These are phyloP conservation scores for Edaphochlamys debaryana DNA, from an alignment of 139 green algal species.

Conservation along the genomic window DNA sequence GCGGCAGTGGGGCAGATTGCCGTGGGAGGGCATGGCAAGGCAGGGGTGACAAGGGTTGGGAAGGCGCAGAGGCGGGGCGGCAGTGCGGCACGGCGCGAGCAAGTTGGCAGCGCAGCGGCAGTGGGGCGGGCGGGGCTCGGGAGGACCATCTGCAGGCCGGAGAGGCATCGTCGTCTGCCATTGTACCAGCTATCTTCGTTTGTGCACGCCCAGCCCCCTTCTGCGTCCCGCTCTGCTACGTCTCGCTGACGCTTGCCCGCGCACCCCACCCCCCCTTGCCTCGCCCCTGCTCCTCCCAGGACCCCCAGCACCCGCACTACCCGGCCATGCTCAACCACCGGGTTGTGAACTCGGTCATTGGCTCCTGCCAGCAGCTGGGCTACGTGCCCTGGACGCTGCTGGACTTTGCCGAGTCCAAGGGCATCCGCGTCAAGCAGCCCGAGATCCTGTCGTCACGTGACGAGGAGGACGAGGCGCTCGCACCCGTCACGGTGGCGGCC, in stretches of 20 bases:
- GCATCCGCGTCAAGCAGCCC: constrained; percentile 49
- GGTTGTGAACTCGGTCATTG: constrained; percentile 52
- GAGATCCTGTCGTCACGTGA: constrained; percentile 7
- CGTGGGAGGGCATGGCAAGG: too few species aligned
- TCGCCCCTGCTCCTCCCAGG: background rate
- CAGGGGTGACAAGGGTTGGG: background rate
- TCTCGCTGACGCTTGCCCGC: too few species aligned
- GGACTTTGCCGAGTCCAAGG: constrained; percentile 49
- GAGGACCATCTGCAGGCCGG: too few species aligned
- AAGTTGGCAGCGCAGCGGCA: too few species aligned
- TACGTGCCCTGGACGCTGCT: constrained; percentile 53
- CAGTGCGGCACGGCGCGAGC: too few species aligned
- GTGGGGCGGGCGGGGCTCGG: too few species aligned
- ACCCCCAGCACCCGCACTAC: constrained; percentile 26
- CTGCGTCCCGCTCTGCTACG: too few species aligned
- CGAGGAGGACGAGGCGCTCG: constrained; percentile 24
- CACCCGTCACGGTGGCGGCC: too few species aligned
- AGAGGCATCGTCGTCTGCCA: too few species aligned
- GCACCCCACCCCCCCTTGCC: background rate
- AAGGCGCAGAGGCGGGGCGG: background rate
- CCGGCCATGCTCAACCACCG: constrained; percentile 18
- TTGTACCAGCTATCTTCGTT: too few species aligned
- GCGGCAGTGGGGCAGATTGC: too few species aligned
- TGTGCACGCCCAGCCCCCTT: too few species aligned
- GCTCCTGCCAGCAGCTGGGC: constrained; percentile 42